Evolutionary conservation across 441 rosid species (phyloP), one percentile per base, ranked within the genome.

Genomic region (Populus hybrid): DNA sequence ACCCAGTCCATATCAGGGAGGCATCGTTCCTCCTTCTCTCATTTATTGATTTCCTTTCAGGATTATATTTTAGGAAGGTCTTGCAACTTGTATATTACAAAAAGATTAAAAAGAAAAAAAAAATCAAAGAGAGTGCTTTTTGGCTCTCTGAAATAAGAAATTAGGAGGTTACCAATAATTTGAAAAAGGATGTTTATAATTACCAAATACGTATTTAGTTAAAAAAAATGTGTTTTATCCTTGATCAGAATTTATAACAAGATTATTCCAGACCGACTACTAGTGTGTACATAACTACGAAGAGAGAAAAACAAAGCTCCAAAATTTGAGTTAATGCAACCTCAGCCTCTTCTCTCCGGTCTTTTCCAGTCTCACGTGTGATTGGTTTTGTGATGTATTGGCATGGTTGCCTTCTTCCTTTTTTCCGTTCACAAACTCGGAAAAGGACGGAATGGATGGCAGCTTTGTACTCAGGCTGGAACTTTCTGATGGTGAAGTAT

Each of bases 391-490:
- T 50, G 83, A 74, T 79, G 68, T 24, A 83, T 75, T 73, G 36
- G 75, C 42, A 59, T 68, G 67, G 50, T 67, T 76, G 36, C 75
- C 80, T 68, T 72, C 82, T 20, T 78, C 72, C 80, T 86, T 90
- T 81, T 75, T 79, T 67, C 84, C 78, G 86, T 91, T 92, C 28
- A 88, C 90, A 81, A 93, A 93, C 83, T 92, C 93, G 0, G 98
- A 87, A 83, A 95, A 92, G 20, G 99, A 93, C 5, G 90, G 98
- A 82, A 95, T 88, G 28, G 80, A 74, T 0, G 95, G 95, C 72
- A 88, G 83, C 73, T 34, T 83, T 73, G 84, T n/a, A 35, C 69
- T 4, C 10, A 77, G 34, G 5, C 82, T 76, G 74, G 73, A 63
- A 63, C 73, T 74, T 67, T 74, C 77, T 16, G 18, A 36, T 6